These are phyloP conservation scores for Alternaria brassicae DNA, from an alignment of 2,329 filamentous ascomycete genomes.

Conservation along the genomic window DNA sequence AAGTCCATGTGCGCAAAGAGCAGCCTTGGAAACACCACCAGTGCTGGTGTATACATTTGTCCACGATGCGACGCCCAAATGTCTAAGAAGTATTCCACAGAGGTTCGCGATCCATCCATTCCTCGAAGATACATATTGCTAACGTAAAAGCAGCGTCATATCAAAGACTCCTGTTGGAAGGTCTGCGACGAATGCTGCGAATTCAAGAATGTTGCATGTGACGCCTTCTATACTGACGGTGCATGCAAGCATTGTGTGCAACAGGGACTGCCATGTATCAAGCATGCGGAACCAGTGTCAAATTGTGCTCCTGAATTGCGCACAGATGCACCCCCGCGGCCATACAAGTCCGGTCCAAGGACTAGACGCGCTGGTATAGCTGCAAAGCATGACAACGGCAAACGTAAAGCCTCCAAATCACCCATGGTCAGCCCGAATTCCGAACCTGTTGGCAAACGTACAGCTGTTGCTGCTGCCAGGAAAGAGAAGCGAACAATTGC, in stretches of 20 bases:
- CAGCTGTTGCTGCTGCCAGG: not conserved
- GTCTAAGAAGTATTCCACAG: constrained; percentile 6
- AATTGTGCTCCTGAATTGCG: not conserved
- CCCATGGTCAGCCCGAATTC: constrained; percentile 11
- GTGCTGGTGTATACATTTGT: constrained; percentile 8
- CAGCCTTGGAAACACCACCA: not conserved
- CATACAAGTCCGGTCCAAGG: not conserved
- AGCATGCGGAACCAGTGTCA: constrained; percentile 8
- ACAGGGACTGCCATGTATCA: constrained; percentile 12
- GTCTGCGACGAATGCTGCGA: constrained; percentile 25
- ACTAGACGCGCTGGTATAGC: not conserved
- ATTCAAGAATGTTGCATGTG: constrained; percentile 3
- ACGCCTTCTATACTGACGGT: constrained; percentile 6
- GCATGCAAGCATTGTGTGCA: constrained; percentile 16
- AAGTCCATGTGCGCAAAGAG: constrained; percentile 4
- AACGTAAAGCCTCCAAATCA: constrained; percentile 14
- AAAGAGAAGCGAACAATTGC: not conserved
- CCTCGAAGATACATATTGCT: not conserved
- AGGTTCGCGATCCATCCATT: not conserved
- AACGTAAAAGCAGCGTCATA: constrained; percentile 5
- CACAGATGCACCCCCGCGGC: not conserved
- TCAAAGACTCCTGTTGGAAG: constrained; percentile 21
- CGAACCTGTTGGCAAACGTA: constrained; percentile 6
- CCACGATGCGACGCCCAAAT: constrained; percentile 13
- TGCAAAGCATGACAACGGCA: not conserved